phyloP scores from a whole-genome alignment of 2,329 filamentous ascomycete species.

The Fusarium nurragi region DNA sequence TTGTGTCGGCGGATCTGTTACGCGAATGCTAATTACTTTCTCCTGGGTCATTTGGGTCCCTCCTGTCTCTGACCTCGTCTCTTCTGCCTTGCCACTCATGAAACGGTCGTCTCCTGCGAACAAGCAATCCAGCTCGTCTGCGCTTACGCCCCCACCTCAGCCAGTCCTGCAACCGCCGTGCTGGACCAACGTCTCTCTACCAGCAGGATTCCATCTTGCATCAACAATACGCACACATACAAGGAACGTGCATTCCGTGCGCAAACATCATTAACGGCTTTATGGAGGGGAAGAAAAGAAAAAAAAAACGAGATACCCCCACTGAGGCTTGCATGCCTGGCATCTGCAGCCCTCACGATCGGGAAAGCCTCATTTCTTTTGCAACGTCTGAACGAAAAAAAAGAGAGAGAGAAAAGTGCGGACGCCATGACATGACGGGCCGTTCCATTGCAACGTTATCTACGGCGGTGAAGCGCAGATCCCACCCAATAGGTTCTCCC shows the following conservation, averaged over 20 bases:
- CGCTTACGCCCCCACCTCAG: slow-evolving; percentile 9
- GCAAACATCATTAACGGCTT: slow-evolving; percentile 25
- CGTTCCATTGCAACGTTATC: slow-evolving; percentile 16
- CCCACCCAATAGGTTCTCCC: slow-evolving; percentile 12
- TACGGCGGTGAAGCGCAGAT: slow-evolving; percentile 29
- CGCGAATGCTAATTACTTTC: slow-evolving; percentile 16
- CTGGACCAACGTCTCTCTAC: slow-evolving; percentile 9
- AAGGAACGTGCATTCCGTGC: slow-evolving; percentile 29
- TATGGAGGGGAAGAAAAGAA: slow-evolving; percentile 24
- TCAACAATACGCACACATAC: slow-evolving; percentile 18
- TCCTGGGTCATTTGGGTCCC: neutral
- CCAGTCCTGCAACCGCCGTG: slow-evolving; percentile 30
- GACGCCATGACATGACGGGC: neutral
- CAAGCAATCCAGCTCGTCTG: too few relatives aligned
- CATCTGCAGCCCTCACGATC: slow-evolving; percentile 17
- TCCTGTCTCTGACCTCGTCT: slow-evolving; percentile 17
- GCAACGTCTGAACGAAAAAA: neutral
- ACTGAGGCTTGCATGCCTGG: slow-evolving; percentile 29
- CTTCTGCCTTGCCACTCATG: slow-evolving; percentile 32
- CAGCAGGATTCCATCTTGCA: slow-evolving; percentile 37
- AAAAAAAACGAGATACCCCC: slow-evolving; percentile 1
- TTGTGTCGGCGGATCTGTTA: slow-evolving; percentile 30
- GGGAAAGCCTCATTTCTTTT: slow-evolving; percentile 6
- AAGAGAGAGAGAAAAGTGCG: slow-evolving; percentile 2
- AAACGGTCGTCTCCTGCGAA: slow-evolving; percentile 34